Percentiles rank a stretch among this genome's conserved stretches.
Conservation (phyloP, 192 early-diverging fungal species). For the Coemansia sp. region DNA sequence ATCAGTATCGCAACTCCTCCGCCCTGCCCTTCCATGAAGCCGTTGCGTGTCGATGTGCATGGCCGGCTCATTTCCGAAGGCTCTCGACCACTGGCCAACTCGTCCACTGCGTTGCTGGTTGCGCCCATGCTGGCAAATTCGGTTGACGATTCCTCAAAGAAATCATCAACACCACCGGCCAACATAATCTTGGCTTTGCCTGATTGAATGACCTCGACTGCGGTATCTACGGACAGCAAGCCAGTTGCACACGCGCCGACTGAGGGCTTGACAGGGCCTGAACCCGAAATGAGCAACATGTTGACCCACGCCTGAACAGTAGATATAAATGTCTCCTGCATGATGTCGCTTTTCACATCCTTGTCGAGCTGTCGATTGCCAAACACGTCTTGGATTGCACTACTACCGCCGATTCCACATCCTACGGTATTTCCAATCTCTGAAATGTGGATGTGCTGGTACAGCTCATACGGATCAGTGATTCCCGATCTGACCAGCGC, state of each 20-base stretch:
- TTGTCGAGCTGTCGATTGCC: conserved; percentile 71
- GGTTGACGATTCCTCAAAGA: conserved; percentile 80
- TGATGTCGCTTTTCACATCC: conserved; percentile 78
- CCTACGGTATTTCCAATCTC: conserved; percentile 88
- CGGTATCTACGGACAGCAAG: conserved; percentile 89
- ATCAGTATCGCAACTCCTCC: conserved; percentile 85
- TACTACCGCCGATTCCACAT: conserved; percentile 82
- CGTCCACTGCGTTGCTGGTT: conserved; percentile 80
- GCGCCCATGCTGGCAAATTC: conserved; percentile 97
- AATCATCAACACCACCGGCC: conserved; percentile 88
- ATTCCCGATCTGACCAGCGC: conserved; percentile 87
- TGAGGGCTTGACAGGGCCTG: conserved; percentile 76
- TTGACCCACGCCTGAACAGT: conserved; percentile 60
- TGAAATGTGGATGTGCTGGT: conserved; percentile 91
- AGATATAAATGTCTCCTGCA: conserved; percentile 70
- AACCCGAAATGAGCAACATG: conserved; percentile 86
- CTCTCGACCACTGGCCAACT: conserved; percentile 81
- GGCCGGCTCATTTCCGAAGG: conserved; percentile 89
- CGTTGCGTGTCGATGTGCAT: conserved; percentile 78
- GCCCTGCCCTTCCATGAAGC: conserved; percentile 93
- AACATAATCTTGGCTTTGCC: conserved; percentile 90
- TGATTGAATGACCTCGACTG: conserved; percentile 80
- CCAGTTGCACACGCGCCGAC: conserved; percentile 92
- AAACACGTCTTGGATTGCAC: conserved; percentile 70
- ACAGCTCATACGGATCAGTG: conserved; percentile 95